phyloP scores from a whole-genome alignment of 2,329 filamentous ascomycete species.

The Clonostachys chloroleuca region DNA sequence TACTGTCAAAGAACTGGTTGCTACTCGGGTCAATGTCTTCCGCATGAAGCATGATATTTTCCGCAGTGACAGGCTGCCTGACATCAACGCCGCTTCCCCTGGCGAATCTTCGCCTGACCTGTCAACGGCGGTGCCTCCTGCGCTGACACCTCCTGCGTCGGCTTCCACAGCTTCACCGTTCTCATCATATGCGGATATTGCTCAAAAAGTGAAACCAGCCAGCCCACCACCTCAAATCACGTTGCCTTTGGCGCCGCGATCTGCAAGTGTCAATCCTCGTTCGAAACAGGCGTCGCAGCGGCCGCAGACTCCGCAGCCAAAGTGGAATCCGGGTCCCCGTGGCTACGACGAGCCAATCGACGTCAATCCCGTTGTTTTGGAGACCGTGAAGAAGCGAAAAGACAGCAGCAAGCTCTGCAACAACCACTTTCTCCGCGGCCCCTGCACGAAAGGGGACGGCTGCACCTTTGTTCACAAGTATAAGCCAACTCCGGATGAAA shows the following conservation, averaged over 20 bases:
- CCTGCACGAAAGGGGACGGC: constrained; percentile 47
- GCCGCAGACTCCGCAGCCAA: constrained; percentile 12
- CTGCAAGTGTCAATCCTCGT: constrained; percentile 15
- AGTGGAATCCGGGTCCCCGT: constrained; percentile 49
- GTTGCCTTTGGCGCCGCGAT: constrained; percentile 29
- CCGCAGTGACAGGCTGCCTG: constrained; percentile 45
- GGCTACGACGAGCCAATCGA: constrained; percentile 49
- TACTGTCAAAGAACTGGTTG: constrained; percentile 41
- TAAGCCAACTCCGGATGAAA: constrained; percentile 46
- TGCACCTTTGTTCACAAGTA: constrained; percentile 56
- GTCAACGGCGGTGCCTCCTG: constrained; percentile 8
- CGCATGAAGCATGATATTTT: constrained; percentile 44
- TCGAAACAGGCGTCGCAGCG: neutral
- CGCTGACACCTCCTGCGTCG: constrained; percentile 3
- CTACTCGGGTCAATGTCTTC: constrained; percentile 39
- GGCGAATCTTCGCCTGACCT: constrained; percentile 2
- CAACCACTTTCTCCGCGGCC: constrained; percentile 55
- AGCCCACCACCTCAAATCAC: constrained; percentile 29
- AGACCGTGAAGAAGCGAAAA: constrained; percentile 51
- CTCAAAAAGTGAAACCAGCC: constrained; percentile 3
- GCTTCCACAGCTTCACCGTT: neutral
- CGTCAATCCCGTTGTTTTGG: constrained; percentile 39
- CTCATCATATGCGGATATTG: neutral
- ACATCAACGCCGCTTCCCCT: constrained; percentile 14
- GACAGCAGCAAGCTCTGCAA: constrained; percentile 56